These are phyloP conservation scores for Metschnikowia amazonensis DNA, from an alignment of 805 yeast species.

Conservation along the genomic window DNA sequence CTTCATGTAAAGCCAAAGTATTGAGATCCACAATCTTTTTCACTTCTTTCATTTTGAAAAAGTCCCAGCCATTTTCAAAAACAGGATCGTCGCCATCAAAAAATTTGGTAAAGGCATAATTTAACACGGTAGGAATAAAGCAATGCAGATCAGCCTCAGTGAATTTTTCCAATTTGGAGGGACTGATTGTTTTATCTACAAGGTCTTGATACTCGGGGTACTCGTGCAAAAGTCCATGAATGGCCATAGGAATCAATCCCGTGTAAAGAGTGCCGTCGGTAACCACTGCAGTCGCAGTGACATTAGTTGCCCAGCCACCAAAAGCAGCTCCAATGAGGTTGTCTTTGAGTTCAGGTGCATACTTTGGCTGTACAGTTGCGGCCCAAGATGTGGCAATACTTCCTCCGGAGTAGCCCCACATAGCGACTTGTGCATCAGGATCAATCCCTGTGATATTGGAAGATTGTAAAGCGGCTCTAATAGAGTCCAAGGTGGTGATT, in stretches of 20 bases:
- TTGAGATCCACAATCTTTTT: conserved; percentile 4
- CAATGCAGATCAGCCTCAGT: conserved; percentile 7
- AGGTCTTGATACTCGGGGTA: conserved; percentile 31
- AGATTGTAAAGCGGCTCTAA: conserved; percentile 26
- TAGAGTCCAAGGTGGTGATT: conserved; percentile 28
- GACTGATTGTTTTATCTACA: neutral
- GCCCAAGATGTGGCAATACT: conserved; percentile 39
- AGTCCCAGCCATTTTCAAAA: conserved; percentile 6
- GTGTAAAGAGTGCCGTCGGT: conserved; percentile 28
- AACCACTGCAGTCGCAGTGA: conserved; percentile 24
- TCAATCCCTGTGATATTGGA: conserved; percentile 19
- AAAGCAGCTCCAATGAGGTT: conserved; percentile 30
- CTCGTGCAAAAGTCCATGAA: conserved; percentile 32
- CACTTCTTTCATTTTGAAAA: conserved; percentile 8
- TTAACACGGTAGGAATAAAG: conserved; percentile 4
- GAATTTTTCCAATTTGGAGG: neutral
- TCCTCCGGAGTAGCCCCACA: conserved; percentile 42
- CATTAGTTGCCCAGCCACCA: conserved; percentile 38
- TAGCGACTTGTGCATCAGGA: conserved; percentile 17
- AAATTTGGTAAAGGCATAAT: conserved; percentile 7
- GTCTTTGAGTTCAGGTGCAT: conserved; percentile 30
- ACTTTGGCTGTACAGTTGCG: conserved; percentile 32
- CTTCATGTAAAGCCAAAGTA: conserved; percentile 1
- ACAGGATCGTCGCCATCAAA: conserved; percentile 9
- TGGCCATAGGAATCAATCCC: conserved; percentile 28